phyloP scores from a whole-genome alignment of 768 basidiomycete species.

The Suillus clintonianus region DNA sequence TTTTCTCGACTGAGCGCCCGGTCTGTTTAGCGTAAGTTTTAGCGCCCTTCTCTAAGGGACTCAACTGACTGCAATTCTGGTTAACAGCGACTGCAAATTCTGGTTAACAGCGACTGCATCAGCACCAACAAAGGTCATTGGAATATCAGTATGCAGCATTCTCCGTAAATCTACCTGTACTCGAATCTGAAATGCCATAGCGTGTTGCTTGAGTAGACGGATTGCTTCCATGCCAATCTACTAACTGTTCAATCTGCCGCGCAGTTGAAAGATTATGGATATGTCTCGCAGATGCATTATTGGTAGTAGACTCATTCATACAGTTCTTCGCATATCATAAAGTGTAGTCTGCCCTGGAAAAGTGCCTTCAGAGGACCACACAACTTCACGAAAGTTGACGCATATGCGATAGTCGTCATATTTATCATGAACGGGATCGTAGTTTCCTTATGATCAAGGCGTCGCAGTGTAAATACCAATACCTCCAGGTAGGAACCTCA shows the following conservation, averaged over 20 bases:
- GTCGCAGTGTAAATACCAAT: conserved; percentile 23
- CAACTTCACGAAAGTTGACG: too few species aligned
- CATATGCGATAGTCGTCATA: too few species aligned
- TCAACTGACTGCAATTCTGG: background rate
- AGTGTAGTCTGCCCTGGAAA: too few species aligned
- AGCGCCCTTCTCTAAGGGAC: background rate
- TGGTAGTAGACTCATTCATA: too few species aligned
- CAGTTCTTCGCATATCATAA: too few species aligned
- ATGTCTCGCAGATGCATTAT: too few species aligned
- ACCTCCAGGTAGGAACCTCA: conserved; percentile 15
- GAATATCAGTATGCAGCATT: background rate
- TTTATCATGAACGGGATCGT: too few species aligned
- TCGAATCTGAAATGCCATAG: background rate
- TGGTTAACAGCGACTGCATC: background rate
- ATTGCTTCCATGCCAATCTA: background rate
- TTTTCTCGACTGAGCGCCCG: conserved; percentile 11
- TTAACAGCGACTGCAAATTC: background rate
- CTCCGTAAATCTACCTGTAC: background rate
- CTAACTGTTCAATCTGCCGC: too few species aligned
- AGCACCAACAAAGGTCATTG: too few species aligned
- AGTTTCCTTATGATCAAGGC: background rate
- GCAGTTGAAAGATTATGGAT: too few species aligned
- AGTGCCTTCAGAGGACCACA: too few species aligned
- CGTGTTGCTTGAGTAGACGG: too few species aligned
- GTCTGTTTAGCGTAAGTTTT: background rate